Conservation (phyloP, 1,139 yeast genomes). For the Pichia inconspicua region DNA sequence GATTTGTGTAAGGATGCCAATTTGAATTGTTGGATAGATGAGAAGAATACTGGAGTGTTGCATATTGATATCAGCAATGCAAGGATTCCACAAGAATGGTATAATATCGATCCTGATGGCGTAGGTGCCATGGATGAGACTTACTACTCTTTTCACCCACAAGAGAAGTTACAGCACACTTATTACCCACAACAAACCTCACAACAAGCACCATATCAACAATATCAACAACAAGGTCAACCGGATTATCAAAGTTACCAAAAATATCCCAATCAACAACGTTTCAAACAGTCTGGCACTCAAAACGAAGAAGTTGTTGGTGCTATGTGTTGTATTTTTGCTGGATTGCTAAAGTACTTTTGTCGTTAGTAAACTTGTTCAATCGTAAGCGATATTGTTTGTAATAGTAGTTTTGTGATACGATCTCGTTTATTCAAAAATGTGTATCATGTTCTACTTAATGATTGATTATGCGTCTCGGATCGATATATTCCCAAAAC, state of each 20-base stretch:
- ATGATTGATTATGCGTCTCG: too few relatives aligned
- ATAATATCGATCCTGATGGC: conserved; percentile 23
- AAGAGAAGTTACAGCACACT: not conserved
- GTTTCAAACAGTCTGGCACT: not conserved
- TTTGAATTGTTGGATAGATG: conserved; percentile 54
- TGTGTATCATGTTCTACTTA: too few relatives aligned
- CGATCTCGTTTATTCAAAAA: too few relatives aligned
- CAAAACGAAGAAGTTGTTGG: not conserved
- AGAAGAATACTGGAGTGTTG: conserved; percentile 72
- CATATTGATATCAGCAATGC: conserved; percentile 53
- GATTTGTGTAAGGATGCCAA: conserved; percentile 60
- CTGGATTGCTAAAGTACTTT: not conserved
- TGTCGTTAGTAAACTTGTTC: not conserved
- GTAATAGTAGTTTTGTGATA: too few relatives aligned
- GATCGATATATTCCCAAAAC: too few relatives aligned
- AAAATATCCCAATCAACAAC: not conserved
- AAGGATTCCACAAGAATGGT: conserved; percentile 47
- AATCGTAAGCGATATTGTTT: not conserved
- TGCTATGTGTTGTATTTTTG: not conserved
- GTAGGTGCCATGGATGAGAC: conserved; percentile 26
- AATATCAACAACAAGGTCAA: conserved; percentile 26
- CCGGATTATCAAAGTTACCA: conserved; percentile 22
- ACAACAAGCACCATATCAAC: conserved; percentile 15
- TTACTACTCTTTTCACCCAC: conserved; percentile 19
- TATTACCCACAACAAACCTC: not conserved